Evolutionary conservation across 192 early-diverging fungal genomes (phyloP), one percentile per base, ranked within the genome.

Genomic region (Linnemannia exigua): DNA sequence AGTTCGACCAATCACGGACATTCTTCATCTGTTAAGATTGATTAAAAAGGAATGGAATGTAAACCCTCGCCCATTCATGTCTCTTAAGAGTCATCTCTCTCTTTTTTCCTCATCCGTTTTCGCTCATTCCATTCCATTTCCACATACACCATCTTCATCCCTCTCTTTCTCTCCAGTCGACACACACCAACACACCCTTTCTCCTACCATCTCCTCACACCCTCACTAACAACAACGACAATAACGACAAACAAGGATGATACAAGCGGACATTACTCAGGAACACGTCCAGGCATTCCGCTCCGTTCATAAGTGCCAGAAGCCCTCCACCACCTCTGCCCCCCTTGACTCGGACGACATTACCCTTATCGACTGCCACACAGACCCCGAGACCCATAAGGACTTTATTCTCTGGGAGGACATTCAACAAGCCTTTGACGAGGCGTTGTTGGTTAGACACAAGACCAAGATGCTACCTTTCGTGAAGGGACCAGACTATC

Each of bases 331-430:
- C 7, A 4, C 7, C 2, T 44, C 41, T 9, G n/a, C 54, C 3
- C 1, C 8, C 7, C 9, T 58, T 1, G 54, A 58, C 54, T n/a
- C 54, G 1, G 54, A 58, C 7, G 54, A 58, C n/a, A 58, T 58
- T n/a, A 41, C 16, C 37, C 14, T 11, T 36, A 61, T 75, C 54
- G 31, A 12, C n/a, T 25, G 50, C 20, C 35, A 36, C 31, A 31
- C 54, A 2, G 58, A 73, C 28, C 41, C 16, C 2, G 28, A 51
- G 5, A 36, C 77, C 5, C 37, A 44, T 0, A 20, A 74, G 36
- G 61, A 41, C 11, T 51, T 80, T 41, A 63, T 80, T 15, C 72
- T 73, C 47, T 80, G 79, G 79, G 31, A 38, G 7, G 79, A 73
- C 67, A 63, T 80, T 22, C 63, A n/a, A 47, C 31, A 38, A 4